Evolutionary conservation across 2,329 filamentous ascomycete species (phyloP).

Genomic region (Domatiomyces globalis): DNA sequence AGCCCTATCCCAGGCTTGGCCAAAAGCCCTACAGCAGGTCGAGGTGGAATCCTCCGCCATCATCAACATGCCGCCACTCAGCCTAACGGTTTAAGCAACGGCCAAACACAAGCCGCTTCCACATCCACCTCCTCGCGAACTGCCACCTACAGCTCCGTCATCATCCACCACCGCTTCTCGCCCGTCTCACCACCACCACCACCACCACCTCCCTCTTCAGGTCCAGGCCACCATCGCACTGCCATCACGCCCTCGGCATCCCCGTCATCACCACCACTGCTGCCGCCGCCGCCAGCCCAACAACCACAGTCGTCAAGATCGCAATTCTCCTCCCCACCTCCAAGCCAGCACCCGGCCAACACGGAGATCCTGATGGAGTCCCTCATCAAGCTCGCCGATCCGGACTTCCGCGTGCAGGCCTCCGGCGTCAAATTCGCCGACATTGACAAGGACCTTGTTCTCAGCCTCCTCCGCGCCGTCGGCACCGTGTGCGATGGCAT

Average conservation of each 20-base stretch:
- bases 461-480: constrained; percentile 38
- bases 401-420: constrained; percentile 10
- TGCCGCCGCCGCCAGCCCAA: constrained; percentile 5
- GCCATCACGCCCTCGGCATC: background rate
- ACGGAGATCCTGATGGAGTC: constrained; percentile 18
- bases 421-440: constrained; percentile 22
- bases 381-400: constrained; percentile 18
- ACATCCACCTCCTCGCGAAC: background rate
- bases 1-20: background rate
- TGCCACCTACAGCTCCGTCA: background rate
- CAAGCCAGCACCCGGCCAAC: constrained; percentile 9
- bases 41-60: background rate
- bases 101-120: background rate
- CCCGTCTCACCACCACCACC: background rate
- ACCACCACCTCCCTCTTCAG: no score
- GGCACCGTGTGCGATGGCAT: constrained; percentile 39
- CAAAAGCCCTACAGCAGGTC: background rate
- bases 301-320: background rate
- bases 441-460: constrained; percentile 43
- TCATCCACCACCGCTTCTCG: background rate
- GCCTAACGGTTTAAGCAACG: background rate
- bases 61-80: background rate
- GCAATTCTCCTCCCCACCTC: background rate
- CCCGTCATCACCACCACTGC: constrained; percentile 1
- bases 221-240: background rate